These are phyloP conservation scores for Simplicillium aogashimaense DNA, from an alignment of 2,329 filamentous ascomycete genomes.

Conservation along the genomic window DNA sequence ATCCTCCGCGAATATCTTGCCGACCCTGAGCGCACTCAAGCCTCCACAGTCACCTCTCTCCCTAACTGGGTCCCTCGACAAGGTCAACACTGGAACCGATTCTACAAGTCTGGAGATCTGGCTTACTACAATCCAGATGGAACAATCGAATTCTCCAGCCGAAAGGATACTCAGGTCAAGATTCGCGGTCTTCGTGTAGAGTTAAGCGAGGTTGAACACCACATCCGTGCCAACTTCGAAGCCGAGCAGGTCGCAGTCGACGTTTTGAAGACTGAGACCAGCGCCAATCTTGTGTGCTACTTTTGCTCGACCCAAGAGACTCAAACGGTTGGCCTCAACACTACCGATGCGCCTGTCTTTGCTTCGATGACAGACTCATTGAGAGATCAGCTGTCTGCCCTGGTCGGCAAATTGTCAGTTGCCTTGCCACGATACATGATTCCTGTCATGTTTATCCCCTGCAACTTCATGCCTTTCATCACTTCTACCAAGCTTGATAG, in stretches of 20 bases:
- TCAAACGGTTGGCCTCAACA: too few relatives aligned
- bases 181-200: conserved; percentile 50
- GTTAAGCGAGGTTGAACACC: conserved; percentile 35
- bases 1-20: conserved; percentile 9
- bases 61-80: conserved; percentile 18
- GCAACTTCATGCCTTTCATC: not conserved
- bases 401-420: too few relatives aligned
- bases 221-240: conserved; percentile 29
- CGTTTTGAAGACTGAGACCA: conserved; percentile 14
- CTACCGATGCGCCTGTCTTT: too few relatives aligned
- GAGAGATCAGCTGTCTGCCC: not conserved
- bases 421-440: not conserved
- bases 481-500: conserved; percentile 1
- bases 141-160: conserved; percentile 38
- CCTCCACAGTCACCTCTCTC: too few relatives aligned
- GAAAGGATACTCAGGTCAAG: conserved; percentile 54
- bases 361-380: not conserved
- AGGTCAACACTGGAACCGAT: conserved; percentile 5
- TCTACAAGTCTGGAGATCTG: conserved; percentile 38
- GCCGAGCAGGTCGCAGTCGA: conserved; percentile 34
- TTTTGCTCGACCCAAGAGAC: too few relatives aligned
- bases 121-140: conserved; percentile 22
- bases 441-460: not conserved
- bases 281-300: too few relatives aligned
- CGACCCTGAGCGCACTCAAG: not conserved